phyloP scores from a whole-genome alignment of 2,329 filamentous ascomycete genomes.

The Calonectria fujianensis region DNA sequence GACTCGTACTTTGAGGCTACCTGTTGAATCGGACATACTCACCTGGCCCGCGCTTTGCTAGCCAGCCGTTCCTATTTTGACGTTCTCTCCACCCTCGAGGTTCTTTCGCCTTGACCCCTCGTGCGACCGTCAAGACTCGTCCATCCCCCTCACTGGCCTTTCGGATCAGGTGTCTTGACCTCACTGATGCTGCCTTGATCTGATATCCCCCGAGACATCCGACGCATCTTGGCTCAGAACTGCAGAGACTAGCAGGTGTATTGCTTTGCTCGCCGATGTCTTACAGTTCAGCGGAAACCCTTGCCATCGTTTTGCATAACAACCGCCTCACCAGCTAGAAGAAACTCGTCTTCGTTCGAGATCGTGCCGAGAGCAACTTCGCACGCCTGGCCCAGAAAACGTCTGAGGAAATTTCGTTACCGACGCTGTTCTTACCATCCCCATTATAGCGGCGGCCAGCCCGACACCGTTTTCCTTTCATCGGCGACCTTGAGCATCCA shows the following conservation, averaged over 20 bases:
- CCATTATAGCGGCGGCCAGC: slow-evolving; percentile 13
- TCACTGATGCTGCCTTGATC: slow-evolving; percentile 22
- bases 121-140: neutral
- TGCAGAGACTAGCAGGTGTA: slow-evolving; percentile 9
- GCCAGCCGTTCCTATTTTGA: slow-evolving; percentile 9
- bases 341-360: slow-evolving; percentile 13
- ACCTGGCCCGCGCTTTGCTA: neutral
- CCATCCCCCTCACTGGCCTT: neutral
- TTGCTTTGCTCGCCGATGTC: slow-evolving; percentile 36
- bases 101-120: neutral
- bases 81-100: slow-evolving; percentile 4
- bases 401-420: slow-evolving; percentile 8
- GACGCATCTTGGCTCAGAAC: slow-evolving; percentile 19
- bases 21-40: neutral
- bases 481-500: slow-evolving; percentile 5
- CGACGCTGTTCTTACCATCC: slow-evolving; percentile 3
- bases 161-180: neutral
- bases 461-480: neutral
- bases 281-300: slow-evolving; percentile 28
- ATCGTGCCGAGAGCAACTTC: slow-evolving; percentile 9
- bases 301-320: slow-evolving; percentile 10
- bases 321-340: slow-evolving; percentile 23
- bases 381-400: slow-evolving; percentile 3
- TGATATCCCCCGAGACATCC: slow-evolving; percentile 34
- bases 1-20: neutral